Base-by-base conservation (phyloP, 495 filamentous ascomycete species). In the Hypomontagnella monticulosa region DNA sequence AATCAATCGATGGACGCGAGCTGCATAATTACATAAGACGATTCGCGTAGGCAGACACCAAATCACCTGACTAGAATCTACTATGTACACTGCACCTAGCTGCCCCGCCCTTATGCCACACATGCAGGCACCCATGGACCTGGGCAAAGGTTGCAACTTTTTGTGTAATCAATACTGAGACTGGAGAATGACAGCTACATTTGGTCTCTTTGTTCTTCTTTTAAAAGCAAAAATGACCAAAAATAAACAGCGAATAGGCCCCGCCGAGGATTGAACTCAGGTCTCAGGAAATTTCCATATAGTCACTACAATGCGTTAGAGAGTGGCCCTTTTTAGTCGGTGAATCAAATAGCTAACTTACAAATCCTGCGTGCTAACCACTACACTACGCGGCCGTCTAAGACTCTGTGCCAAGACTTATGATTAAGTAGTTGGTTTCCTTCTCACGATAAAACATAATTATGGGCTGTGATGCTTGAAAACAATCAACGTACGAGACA, bases 11-110 rank as follows among this genome's bases (percentile, higher is more conserved):
- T 50, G 23, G 15, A 49, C n/a, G 46, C 46, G 30, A 27, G 33
- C 27, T 27, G 23, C 23, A 14, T 27, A 27, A 43, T 72, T 69
- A 63, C 33, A 51, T 64, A 64, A 67, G 18, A 57, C 3, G n/a
- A 33, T n/a, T n/a, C 50, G 57, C 41, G 55, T 36, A 59, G 44
- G 61, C 61, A 56, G 54, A 72, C 69, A 66, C 70, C 66, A 72
- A 46, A 50, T 67, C 70, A 72, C 70, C 49, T 51, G 70, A 72
- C 55, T 4, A 11, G 1, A 5, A 19, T 12, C 27, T 33, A 27
- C 23, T 27, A 27, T 27, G 23, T 27, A 30, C 14, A 49, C 5
- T 3, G 20, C 32, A 32, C 46, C 2, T 30, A 16, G 4, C 10
- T 52, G 19, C 32, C n/a, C n/a, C n/a, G n/a, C n/a, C n/a, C n/a